Percentiles rank a stretch among this genome's conserved stretches.
These are phyloP conservation scores for Saitoella complicata DNA, from an alignment of 805 yeast genomes.

Conservation along the genomic window DNA sequence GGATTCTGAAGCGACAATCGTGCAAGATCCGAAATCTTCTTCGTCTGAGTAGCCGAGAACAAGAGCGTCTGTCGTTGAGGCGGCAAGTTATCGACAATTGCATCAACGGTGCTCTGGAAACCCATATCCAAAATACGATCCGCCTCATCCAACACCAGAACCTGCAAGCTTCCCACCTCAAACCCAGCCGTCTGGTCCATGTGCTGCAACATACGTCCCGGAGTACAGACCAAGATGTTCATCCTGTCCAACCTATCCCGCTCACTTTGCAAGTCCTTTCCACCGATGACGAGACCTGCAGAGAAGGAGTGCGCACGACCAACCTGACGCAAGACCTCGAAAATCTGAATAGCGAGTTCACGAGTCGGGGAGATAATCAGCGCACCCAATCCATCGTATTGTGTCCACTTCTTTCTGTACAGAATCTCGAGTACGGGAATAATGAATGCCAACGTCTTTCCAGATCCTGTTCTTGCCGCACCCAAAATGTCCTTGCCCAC, in stretches of 20 bases:
- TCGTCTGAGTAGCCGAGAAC: conserved; percentile 82
- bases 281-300: conserved; percentile 87
- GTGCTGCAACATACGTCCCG: conserved; percentile 80
- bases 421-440: conserved; percentile 51
- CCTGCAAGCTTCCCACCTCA: conserved; percentile 57
- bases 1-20: conserved; percentile 57
- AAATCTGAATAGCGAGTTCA: conserved; percentile 79
- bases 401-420: conserved; percentile 50
- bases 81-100: conserved; percentile 62
- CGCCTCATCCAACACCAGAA: conserved; percentile 77
- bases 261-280: conserved; percentile 72
- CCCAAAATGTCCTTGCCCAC: conserved; percentile 70
- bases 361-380: conserved; percentile 82
- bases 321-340: conserved; percentile 68
- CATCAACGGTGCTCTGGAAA: conserved; percentile 66
- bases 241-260: conserved; percentile 61
- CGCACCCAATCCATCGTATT: conserved; percentile 77
- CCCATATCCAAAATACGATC: conserved; percentile 92
- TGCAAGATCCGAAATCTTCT: conserved; percentile 66
- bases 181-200: conserved; percentile 77
- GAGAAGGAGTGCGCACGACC: conserved; percentile 63
- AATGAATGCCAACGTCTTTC: conserved; percentile 76
- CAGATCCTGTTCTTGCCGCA: conserved; percentile 83
- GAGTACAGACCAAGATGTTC: conserved; percentile 78
- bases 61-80: conserved; percentile 66